phyloP scores from a whole-genome alignment of 345 rosid genomes.

The Orychophragmus violaceus region DNA sequence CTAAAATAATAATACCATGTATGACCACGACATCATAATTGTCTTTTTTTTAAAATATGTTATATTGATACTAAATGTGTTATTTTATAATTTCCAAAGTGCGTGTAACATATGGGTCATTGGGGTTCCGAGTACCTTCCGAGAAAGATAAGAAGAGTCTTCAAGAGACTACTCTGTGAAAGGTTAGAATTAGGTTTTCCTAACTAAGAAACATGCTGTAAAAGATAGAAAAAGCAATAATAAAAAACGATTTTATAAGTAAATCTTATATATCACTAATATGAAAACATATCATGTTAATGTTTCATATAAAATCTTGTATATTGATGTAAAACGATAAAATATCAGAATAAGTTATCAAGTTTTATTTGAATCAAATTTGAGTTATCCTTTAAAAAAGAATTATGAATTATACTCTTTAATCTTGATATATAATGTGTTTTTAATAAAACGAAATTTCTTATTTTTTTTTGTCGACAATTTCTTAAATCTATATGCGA shows the following conservation, averaged over 20 bases:
- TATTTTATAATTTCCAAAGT: not conserved
- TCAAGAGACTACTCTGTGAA: conserved; percentile 18
- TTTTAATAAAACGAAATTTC: not conserved
- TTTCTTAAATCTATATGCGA: too few species aligned
- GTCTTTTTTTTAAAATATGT: not conserved
- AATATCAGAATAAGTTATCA: not conserved
- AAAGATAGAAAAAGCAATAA: not conserved
- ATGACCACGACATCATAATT: not conserved
- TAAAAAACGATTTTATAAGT: not conserved
- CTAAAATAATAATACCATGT: conserved; percentile 1
- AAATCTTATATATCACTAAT: not conserved
- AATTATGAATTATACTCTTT: not conserved
- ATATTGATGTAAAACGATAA: not conserved
- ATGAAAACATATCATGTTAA: not conserved
- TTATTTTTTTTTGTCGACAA: too few species aligned
- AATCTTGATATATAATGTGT: not conserved
- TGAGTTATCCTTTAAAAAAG: too few species aligned
- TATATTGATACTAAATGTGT: not conserved
- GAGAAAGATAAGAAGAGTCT: conserved; percentile 1
- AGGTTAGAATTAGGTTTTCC: conserved; percentile 21
- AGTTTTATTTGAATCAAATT: too few species aligned
- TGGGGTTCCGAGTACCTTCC: conserved; percentile 3
- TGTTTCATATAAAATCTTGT: not conserved
- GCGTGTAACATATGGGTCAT: conserved; percentile 16
- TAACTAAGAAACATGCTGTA: conserved; percentile 1